Percentiles rank a stretch among this genome's conserved stretches.
These are phyloP conservation scores for Calonectria montana DNA, from an alignment of 2,329 filamentous ascomycete genomes.

Conservation along the genomic window DNA sequence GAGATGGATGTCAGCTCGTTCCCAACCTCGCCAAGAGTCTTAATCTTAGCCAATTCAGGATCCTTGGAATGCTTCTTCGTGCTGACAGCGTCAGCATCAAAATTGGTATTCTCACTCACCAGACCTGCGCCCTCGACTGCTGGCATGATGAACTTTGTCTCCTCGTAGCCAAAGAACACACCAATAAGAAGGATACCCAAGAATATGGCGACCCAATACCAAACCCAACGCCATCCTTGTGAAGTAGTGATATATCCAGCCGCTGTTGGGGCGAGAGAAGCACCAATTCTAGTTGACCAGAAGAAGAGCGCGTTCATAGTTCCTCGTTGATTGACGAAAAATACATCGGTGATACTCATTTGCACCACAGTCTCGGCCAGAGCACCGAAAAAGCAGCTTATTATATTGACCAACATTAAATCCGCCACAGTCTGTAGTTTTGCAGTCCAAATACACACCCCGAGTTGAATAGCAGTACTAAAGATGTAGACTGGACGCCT, in stretches of 20 bases:
- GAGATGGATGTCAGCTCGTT: not conserved
- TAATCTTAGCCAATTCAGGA: not conserved
- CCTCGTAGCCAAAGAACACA: not conserved
- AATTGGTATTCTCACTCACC: not conserved
- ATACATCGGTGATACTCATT: slow-evolving; percentile 50
- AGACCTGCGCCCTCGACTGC: not conserved
- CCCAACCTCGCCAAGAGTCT: not conserved
- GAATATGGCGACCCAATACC: slow-evolving; percentile 30
- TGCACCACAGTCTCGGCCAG: slow-evolving; percentile 52
- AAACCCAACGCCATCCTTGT: slow-evolving; percentile 46
- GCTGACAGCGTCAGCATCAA: not conserved
- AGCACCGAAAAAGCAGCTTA: slow-evolving; percentile 49
- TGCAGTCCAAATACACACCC: slow-evolving; percentile 28
- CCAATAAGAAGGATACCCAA: not conserved
- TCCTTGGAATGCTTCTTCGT: slow-evolving; percentile 11
- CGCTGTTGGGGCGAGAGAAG: slow-evolving; percentile 33
- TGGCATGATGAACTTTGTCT: not conserved
- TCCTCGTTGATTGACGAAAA: slow-evolving; percentile 45
- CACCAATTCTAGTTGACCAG: slow-evolving; percentile 39
- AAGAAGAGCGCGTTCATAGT: slow-evolving; percentile 46
- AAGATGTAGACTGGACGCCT: slow-evolving; percentile 42
- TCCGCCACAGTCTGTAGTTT: slow-evolving; percentile 26
- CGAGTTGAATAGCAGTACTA: slow-evolving; percentile 52
- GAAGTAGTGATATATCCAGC: slow-evolving; percentile 33
- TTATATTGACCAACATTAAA: slow-evolving; percentile 27